These are phyloP conservation scores for Amauroascus niger DNA, from an alignment of 2,329 filamentous ascomycete species.

Conservation along the genomic window DNA sequence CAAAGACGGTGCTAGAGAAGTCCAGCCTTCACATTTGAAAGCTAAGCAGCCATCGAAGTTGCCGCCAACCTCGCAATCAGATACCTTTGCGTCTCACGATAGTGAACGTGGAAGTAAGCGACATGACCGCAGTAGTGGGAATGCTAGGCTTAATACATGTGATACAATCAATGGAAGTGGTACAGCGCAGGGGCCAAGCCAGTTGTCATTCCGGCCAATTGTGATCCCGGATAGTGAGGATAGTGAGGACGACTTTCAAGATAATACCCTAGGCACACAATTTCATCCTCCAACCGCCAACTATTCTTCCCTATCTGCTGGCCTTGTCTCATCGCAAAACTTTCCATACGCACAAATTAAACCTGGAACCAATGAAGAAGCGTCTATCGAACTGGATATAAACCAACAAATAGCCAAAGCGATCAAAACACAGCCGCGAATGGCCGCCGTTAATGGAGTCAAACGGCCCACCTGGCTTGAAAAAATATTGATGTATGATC, in stretches of 20 bases:
- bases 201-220: not conserved
- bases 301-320: conserved; percentile 2
- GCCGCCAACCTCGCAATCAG: not conserved
- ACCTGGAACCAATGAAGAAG: conserved; percentile 14
- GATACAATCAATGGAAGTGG: not conserved
- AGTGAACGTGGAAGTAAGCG: not conserved
- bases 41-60: not conserved
- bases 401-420: conserved; percentile 41
- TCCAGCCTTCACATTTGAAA: not conserved
- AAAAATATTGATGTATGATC: conserved; percentile 88
- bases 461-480: conserved; percentile 64
- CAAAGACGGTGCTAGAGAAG: not conserved
- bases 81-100: not conserved
- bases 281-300: not conserved
- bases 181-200: not conserved
- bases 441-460: conserved; percentile 29
- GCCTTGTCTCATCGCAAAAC: not conserved
- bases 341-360: not conserved
- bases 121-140: not conserved
- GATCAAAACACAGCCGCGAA: conserved; percentile 36
- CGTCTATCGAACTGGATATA: conserved; percentile 24
- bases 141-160: not conserved
- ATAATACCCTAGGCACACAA: conserved; percentile 22
- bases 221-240: conserved; percentile 11
- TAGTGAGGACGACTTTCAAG: conserved; percentile 15